A percentile compares a stretch with the other conserved stretches of the same genome.
These are phyloP conservation scores for Candida takata DNA, from an alignment of 805 yeast species.

Conservation along the genomic window DNA sequence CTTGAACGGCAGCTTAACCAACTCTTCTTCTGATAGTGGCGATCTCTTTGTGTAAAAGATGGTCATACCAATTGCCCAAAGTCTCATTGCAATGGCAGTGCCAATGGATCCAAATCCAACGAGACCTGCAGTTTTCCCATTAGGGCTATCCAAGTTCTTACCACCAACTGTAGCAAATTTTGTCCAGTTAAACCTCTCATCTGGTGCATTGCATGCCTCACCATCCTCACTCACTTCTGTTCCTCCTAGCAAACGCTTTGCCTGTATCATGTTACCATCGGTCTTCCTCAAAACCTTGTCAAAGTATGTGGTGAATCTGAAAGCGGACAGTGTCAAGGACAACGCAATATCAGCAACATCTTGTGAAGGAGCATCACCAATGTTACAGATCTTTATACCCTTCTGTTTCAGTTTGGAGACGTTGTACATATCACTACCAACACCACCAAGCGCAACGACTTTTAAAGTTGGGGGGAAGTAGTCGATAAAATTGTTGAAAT, in stretches of 20 bases:
- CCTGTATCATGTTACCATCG: conserved; percentile 33
- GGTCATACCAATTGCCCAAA: conserved; percentile 54
- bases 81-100: conserved; percentile 47
- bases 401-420: conserved; percentile 34
- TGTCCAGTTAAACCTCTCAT: conserved; percentile 32
- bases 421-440: conserved; percentile 52
- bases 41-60: conserved; percentile 55
- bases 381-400: conserved; percentile 54
- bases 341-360: conserved; percentile 70
- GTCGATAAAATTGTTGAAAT: conserved; percentile 36
- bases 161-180: conserved; percentile 41
- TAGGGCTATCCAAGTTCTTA: conserved; percentile 41
- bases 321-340: conserved; percentile 47
- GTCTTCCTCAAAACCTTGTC: conserved; percentile 32
- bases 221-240: conserved; percentile 29
- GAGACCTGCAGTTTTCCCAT: conserved; percentile 49
- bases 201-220: conserved; percentile 11
- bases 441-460: conserved; percentile 49
- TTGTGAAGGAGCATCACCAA: conserved; percentile 49
- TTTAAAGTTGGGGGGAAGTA: conserved; percentile 40
- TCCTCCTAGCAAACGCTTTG: conserved; percentile 34
- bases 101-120: conserved; percentile 77
- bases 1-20: conserved; percentile 36
- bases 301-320: conserved; percentile 48
- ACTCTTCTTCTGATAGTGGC: conserved; percentile 28